Evolutionary conservation across 345 rosid species (phyloP), one percentile per base, ranked within the genome.

Genomic region (Tarenaya hassleriana): DNA sequence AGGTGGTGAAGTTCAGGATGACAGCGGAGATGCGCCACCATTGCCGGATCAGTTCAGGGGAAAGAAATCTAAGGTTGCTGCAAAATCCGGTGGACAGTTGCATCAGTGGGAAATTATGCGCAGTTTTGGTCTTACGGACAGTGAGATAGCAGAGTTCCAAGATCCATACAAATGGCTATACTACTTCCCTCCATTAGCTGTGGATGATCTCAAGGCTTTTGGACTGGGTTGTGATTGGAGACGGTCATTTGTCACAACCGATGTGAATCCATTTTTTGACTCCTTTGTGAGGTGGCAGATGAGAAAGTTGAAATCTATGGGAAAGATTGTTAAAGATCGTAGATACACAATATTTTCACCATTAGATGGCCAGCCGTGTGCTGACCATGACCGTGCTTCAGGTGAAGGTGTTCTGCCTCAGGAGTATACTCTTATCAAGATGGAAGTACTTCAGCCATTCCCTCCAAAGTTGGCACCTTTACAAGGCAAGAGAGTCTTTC

Each of bases 361-460:
- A 19, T 66, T 84, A 29, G 98, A 91, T 62, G 96, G 88, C 35
- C 98, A 87, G 71, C 98, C 96, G 20, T 91, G 96, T 48, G 96
- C 96, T 0, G 96, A 87, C 72, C 96, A 91, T 49, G 98, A 91
- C 67, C 77, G 96, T 66, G 98, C 98, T 41, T 68, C 66, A 24
- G 97, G 97, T 35, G 97, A 90, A 78, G 96, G 91, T 56, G 91
- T 90, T 37, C 94, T 75, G 70, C 96, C 98, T n/a, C 98, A 87
- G 55, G 98, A 91, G 17, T 91, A 91, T 55, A 82, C 92, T 16
- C 75, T 87, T 38, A 73, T 91, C 27, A 91, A 87, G 76, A 87
- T 87, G 98, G 96, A 87, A 70, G 82, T 87, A 8, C 56, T 72
- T 46, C 38, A 61, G 16, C 96, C 98, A 4, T 84, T 84, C 44